Evolutionary conservation across 768 basidiomycete genomes (phyloP), one percentile per base, ranked within the genome.

Genomic region (Amanita exitialis): DNA sequence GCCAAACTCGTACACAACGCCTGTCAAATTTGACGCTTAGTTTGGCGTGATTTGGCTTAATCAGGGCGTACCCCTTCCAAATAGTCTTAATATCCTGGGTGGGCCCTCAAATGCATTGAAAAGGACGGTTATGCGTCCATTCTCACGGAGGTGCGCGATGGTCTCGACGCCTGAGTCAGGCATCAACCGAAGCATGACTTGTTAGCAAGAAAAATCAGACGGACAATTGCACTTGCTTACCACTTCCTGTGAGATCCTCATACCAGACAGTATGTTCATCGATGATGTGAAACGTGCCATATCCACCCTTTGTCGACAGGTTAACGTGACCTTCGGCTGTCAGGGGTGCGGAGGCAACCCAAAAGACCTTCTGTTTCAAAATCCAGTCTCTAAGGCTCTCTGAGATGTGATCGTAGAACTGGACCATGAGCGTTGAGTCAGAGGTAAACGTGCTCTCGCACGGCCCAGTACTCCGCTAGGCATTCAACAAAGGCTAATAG

Each of bases 221-320:
- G 7, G 7, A 21, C 4, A 28, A 16, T n/a, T 9, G 35, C 28
- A 67, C 72, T 37, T 21, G 0, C 39, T 12, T 53, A 82, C 83
- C 83, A 54, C 81, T 80, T 7, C 85, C 85, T 16, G 78, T 80
- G 41, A 84, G 69, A 60, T 87, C 84, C 58, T 87, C 82, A 55
- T 87, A 87, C 85, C 84, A 86, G 2, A 82, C 79, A 42, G 63
- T 66, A 37, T 69, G 75, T 16, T 72, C 62, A 51, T 77, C 67
- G 13, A 74, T 68, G 54, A 85, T 60, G 57, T 82, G 82, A 58
- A 88, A 84, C 3, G 76, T 76, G 6, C 77, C 77, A 53, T 72
- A 64, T 23, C 74, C 66, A 41, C 79, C 80, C 57, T 86, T 86
- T 0, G 84, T 82, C 0, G 81, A 84, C 21, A 86, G 61, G 56